Evolutionary conservation across 78 protist species (phyloP).

Genomic region (Mantamonas sphyraenae): DNA sequence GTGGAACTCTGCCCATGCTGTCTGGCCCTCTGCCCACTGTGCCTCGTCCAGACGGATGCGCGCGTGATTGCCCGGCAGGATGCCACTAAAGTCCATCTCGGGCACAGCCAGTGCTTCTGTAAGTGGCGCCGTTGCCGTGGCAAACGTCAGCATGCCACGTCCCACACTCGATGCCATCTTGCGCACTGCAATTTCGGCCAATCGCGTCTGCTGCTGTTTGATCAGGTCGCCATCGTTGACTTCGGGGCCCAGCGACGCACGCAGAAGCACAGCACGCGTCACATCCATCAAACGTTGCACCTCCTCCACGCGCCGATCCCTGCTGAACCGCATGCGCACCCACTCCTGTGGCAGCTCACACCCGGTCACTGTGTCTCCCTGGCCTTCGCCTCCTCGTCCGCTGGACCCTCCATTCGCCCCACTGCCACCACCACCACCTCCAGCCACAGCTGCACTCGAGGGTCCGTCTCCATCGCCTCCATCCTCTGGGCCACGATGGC

Average conservation of each 20-base stretch:
- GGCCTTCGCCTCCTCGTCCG: background rate
- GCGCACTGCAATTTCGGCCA: too few relatives aligned
- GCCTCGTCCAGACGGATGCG: background rate
- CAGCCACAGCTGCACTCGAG: background rate
- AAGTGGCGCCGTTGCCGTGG: constrained; percentile 17
- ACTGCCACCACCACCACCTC: background rate
- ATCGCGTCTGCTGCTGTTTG: background rate
- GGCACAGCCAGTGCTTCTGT: constrained; percentile 49
- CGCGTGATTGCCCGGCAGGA: background rate
- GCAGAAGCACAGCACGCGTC: background rate
- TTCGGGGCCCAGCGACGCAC: too few relatives aligned
- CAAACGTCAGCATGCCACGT: constrained; percentile 38
- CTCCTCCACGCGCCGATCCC: background rate
- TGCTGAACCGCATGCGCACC: background rate
- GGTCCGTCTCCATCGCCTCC: background rate
- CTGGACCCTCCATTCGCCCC: background rate
- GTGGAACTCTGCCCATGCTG: constrained; percentile 81
- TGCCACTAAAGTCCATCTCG: constrained; percentile 28
- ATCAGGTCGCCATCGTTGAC: background rate
- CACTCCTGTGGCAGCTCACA: background rate
- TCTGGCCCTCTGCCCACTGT: background rate
- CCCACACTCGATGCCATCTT: constrained; percentile 40
- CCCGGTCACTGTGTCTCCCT: background rate
- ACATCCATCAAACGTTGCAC: background rate
- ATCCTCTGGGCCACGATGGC: background rate